Conservation (phyloP, 305 asterid species). For the Fraxinus nigra region DNA sequence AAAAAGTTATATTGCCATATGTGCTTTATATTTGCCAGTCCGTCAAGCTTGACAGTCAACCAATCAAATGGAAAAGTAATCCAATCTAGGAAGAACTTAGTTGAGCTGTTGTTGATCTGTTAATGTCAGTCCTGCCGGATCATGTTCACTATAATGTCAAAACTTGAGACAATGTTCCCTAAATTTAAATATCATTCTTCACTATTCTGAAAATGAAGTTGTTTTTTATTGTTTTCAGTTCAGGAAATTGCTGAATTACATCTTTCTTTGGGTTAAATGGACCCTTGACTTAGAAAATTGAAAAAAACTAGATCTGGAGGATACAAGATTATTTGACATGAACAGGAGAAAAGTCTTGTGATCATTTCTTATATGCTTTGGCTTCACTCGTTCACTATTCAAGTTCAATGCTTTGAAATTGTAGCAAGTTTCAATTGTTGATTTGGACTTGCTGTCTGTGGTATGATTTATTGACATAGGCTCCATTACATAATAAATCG, state of each 20-base stretch:
- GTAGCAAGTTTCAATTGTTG: neutral
- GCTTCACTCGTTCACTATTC: neutral
- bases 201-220: neutral
- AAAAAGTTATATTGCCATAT: neutral
- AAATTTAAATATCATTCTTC: neutral
- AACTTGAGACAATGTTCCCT: neutral
- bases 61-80: neutral
- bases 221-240: neutral
- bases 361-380: neutral
- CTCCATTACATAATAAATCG: neutral
- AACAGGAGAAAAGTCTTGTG: neutral
- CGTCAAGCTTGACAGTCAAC: neutral
- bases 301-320: neutral
- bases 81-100: neutral
- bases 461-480: neutral
- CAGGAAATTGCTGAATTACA: neutral
- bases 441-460: neutral
- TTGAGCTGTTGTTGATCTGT: neutral
- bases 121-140: neutral
- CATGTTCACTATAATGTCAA: neutral
- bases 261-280: neutral
- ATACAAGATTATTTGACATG: neutral
- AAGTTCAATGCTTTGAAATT: neutral
- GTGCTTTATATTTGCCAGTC: neutral
- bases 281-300: neutral